Base-by-base conservation (phyloP, 2,329 filamentous ascomycete genomes). In the Chaetothyriales sp. region DNA sequence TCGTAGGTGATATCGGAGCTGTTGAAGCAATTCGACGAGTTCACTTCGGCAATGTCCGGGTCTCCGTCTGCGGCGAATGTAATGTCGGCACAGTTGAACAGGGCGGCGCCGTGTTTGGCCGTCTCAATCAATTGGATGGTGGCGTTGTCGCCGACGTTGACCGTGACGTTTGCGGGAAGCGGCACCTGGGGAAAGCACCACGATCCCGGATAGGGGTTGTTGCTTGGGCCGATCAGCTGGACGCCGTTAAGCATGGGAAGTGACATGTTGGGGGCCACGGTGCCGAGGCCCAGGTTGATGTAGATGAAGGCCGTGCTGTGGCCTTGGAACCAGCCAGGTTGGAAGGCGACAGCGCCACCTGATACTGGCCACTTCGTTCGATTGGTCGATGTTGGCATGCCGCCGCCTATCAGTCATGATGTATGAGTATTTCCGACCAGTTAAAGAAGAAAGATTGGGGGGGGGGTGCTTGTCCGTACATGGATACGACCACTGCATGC, bases 311-410 rank as follows among this genome's bases (percentile, higher is more conserved):
- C 90, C 5, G 80, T 83, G 37, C 78, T 68, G 67, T 97, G 92
- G 58, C 92, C 92, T 53, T 83, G 81, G 73, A 95, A 95, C 92
- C 92, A 97, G 63, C 90, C 92, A 0, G 92, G 92, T 65, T 97
- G 90, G 62, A 95, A 77, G 48, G 88, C 78, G 55, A 98, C 64
- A n/a, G 89, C 88, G 56, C 92, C 92, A 60, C 92, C 92, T 28
- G 72, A 79, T 48, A 88, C 77, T 15, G 92, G 89, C 92, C 92
- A 97, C 71, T 84, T 86, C 13, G 92, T 95, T 56, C 90, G 82
- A 71, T 98, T 97, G 45, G 70, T 76, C 0, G 86, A 85, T 40
- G 80, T 77, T 46, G 75, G 73, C 72, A 90, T 81, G 56, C 92
- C 92, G 53, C 92, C 92, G 66, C 90, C 90, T 95, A 62, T 10